These are phyloP conservation scores for Neonothopanus nambi DNA, from an alignment of 1,284 basidiomycete genomes.

Conservation along the genomic window DNA sequence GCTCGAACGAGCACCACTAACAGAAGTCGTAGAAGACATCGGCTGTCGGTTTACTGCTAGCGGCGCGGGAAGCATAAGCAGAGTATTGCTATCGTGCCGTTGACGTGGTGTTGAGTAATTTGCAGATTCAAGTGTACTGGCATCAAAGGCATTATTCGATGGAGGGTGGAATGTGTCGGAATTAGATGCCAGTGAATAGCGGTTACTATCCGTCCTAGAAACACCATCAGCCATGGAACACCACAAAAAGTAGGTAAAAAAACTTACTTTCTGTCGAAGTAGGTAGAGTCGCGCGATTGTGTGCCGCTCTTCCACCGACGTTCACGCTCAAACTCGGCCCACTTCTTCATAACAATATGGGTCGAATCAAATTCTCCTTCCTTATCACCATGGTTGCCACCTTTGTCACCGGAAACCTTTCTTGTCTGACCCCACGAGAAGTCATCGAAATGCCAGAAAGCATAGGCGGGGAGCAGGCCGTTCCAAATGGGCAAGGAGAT, in stretches of 20 bases:
- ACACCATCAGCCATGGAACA: constrained; percentile 15
- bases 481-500: constrained; percentile 96
- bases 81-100: constrained; percentile 65
- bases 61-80: constrained; percentile 71
- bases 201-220: constrained; percentile 49
- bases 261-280: constrained; percentile 66
- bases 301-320: constrained; percentile 89
- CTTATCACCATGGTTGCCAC: constrained; percentile 81
- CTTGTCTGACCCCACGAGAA: constrained; percentile 99
- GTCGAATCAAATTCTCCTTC: constrained; percentile 95
- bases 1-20: constrained; percentile 61
- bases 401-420: constrained; percentile 77
- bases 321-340: constrained; percentile 98
- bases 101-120: constrained; percentile 42
- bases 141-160: constrained; percentile 52
- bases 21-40: constrained; percentile 55
- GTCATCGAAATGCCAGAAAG: constrained; percentile 99
- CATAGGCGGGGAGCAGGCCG: constrained; percentile 89
- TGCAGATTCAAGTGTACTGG: constrained; percentile 64
- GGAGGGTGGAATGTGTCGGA: constrained; percentile 63
- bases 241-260: constrained; percentile 11
- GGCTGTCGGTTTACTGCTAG: constrained; percentile 53
- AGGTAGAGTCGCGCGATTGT: constrained; percentile 79
- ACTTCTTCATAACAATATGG: constrained; percentile 98
- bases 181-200: constrained; percentile 78